Evolutionary conservation across 768 basidiomycete species (phyloP), one percentile per base, ranked within the genome.

Genomic region (Kwoniella newhampshirensis): DNA sequence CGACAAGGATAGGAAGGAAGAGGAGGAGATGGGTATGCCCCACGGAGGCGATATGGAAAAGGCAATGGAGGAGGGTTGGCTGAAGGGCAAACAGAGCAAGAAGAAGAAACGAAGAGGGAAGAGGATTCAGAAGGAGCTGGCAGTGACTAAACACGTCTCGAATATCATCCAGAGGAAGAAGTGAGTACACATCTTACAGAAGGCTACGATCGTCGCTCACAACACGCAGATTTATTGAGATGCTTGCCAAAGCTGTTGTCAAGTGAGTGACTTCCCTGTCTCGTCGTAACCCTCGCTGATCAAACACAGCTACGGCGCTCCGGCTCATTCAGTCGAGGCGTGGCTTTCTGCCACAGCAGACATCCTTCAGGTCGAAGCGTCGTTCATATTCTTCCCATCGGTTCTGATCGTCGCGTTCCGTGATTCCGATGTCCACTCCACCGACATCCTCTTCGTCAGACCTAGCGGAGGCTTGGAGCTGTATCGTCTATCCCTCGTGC

Each of bases 321-420:
- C 70, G 3, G 59, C 57, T 36, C 70, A 71, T 35, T 64, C 62
- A 7, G 57, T 71, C 20, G 70, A 71, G 45, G 57, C 60, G 0
- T 71, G 70, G 70, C 58, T 71, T 1, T 63, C 64, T 30, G 60
- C 70, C 0, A 71, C 70, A 0, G 57, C 70, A 1, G 67, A 71
- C 21, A 60, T 68, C 20, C 63, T 71, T 9, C 51, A 53, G 28
- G 64, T 70, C 46, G 60, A 71, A 35, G 66, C 70, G 4, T 67
- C 65, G 1, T 71, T 71, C 57, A 60, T 71, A 57, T 71, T 65
- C 63, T 62, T 71, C 30, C 70, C 70, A 23, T 62, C 62, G 5
- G 60, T 71, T 26, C 51, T 71, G 9, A 66, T 71, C 23, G 60
- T 66, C 23, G 67, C 70, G 0, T 71, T 71, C 52, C 50, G 67